phyloP scores from a whole-genome alignment of 1,139 yeast genomes.

The Kodamaea arcana region DNA sequence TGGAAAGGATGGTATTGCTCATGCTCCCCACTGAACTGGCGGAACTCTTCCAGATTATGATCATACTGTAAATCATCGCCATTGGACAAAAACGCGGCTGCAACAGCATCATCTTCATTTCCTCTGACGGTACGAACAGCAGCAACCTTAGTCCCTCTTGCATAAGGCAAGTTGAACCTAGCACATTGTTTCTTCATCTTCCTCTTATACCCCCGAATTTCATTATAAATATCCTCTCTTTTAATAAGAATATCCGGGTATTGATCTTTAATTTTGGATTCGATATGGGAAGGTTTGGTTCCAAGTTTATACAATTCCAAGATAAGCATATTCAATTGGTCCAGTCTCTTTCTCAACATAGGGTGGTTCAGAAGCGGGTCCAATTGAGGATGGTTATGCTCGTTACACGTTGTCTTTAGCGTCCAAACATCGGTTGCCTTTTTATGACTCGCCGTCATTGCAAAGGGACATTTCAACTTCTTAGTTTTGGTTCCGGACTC shows the following conservation, averaged over 20 bases:
- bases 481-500: constrained; percentile 48
- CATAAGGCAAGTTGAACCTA: constrained; percentile 6
- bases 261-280: constrained; percentile 48
- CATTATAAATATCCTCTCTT: constrained; percentile 56
- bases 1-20: constrained; percentile 17
- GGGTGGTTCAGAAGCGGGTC: constrained; percentile 57
- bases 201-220: constrained; percentile 55
- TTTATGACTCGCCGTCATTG: constrained; percentile 54
- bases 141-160: not conserved
- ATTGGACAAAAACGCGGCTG: constrained; percentile 15
- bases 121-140: not conserved
- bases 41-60: constrained; percentile 34
- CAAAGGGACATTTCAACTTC: constrained; percentile 53
- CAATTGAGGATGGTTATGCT: constrained; percentile 57
- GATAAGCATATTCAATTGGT: constrained; percentile 50
- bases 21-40: constrained; percentile 35
- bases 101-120: constrained; percentile 23
- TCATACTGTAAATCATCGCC: constrained; percentile 21
- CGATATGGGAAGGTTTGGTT: constrained; percentile 56
- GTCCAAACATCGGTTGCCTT: constrained; percentile 51
- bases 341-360: constrained; percentile 52
- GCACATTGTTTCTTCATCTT: constrained; percentile 43
- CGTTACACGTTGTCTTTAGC: constrained; percentile 51
- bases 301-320: constrained; percentile 53
- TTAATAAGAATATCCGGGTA: constrained; percentile 54